Evolutionary conservation across 306 rosid genomes (phyloP), one percentile per base, ranked within the genome.

Genomic region (Coriaria nepalensis): DNA sequence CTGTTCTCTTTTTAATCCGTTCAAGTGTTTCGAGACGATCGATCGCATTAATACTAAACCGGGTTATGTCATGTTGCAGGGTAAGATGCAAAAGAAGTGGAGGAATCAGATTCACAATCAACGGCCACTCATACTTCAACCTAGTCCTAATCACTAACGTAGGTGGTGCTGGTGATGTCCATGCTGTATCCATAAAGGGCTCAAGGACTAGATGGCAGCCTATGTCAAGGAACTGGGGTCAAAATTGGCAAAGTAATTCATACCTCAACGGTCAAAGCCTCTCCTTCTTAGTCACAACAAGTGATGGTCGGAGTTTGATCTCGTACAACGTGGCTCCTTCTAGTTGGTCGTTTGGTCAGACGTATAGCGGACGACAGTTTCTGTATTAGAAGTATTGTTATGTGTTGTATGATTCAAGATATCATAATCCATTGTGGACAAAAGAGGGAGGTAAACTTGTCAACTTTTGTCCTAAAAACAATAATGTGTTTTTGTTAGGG

Each of bases 221-320:
- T 41, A 77, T 83, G 86, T 83, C 94, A 36, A 69, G 94, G 36
- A 83, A 83, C 10, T 83, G 94, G 94, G 94, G 94, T 2, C 88
- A 83, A 62, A 83, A 83, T 45, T 83, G 94, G 94, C 29, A 20
- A 20, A 20, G 29, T 3, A 20, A 20, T 20, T 20, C 29, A 20
- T 20, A 20, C 29, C 29, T 79, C 10, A 74, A 69, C 59, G 94
- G 86, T 42, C 88, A 83, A 49, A 74, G 78, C 55, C 82, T 83
- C 40, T 79, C 94, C n/a, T 83, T 80, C 61, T 20, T 65, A 10
- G 86, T 83, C 66, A 79, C 82, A 14, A 52, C 94, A 49, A 53
- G 90, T 51, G 73, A 83, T 11, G 83, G 90, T 34, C 77, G 59
- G 20, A 53, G 55, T 35, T 39, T 80, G 15, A 52, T 74, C 10